phyloP scores from a whole-genome alignment of 768 basidiomycete species.

The Amanita thiersii region DNA sequence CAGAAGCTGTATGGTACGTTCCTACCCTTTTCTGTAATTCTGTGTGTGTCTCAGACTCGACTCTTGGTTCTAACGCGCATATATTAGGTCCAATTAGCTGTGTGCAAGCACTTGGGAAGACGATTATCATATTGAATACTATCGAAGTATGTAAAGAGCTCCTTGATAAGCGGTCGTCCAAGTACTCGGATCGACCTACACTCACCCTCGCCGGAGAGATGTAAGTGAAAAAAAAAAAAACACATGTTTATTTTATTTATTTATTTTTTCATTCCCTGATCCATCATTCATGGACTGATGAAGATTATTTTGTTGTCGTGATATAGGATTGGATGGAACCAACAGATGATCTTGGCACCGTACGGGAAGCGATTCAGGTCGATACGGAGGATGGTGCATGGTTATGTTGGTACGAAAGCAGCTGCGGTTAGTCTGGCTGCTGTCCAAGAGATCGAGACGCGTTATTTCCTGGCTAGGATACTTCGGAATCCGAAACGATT shows the following conservation, averaged over 20 bases:
- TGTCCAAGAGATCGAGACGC: slow-evolving; percentile 30
- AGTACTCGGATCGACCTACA: slow-evolving; percentile 23
- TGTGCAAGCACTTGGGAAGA: slow-evolving; percentile 14
- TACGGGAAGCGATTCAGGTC: slow-evolving; percentile 28
- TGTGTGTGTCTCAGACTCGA: no score
- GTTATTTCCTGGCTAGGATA: slow-evolving; percentile 26
- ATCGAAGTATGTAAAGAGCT: slow-evolving; percentile 17
- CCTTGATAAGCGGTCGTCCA: slow-evolving; percentile 18
- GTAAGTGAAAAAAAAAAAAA: no score
- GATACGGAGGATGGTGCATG: slow-evolving; percentile 31
- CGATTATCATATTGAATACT: slow-evolving; percentile 20
- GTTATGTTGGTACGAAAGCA: slow-evolving; percentile 26
- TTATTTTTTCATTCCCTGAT: no score
- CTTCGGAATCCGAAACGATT: slow-evolving; percentile 26
- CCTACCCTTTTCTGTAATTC: background rate
- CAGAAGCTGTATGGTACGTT: background rate
- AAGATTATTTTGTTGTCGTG: no score
- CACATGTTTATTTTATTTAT: no score
- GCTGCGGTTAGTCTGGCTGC: slow-evolving; percentile 28
- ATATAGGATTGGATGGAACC: slow-evolving; percentile 27
- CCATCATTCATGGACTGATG: no score
- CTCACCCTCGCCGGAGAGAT: slow-evolving; percentile 13
- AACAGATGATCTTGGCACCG: slow-evolving; percentile 24
- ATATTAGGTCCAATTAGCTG: slow-evolving; percentile 21
- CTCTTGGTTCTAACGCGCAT: no score